These are phyloP conservation scores for Breynia disticha DNA, from an alignment of 441 rosid genomes.

Conservation along the genomic window DNA sequence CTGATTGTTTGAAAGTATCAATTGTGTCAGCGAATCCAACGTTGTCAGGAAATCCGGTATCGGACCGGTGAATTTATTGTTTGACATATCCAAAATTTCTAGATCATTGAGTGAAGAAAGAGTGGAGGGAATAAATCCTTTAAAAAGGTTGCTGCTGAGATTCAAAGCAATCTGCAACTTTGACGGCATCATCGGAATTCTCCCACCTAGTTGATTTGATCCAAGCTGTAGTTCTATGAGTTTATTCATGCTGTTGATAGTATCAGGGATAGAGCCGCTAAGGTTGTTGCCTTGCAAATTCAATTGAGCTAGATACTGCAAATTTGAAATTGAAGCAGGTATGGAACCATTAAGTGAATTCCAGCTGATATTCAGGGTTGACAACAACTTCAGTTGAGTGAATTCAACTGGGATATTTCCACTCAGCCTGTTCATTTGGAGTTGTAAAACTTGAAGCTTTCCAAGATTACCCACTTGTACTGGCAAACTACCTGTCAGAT, in stretches of 20 bases:
- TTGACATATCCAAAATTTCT: conserved; percentile 69
- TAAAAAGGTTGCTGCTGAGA: conserved; percentile 49
- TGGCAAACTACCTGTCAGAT: conserved; percentile 38
- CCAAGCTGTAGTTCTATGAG: conserved; percentile 68
- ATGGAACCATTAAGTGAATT: conserved; percentile 47
- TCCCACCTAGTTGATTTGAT: conserved; percentile 42
- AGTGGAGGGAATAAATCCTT: conserved; percentile 37
- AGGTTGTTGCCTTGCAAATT: conserved; percentile 49
- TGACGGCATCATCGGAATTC: conserved; percentile 43
- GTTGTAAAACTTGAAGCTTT: conserved; percentile 49
- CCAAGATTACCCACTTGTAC: conserved; percentile 29
- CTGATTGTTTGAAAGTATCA: conserved; percentile 52
- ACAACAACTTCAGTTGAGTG: conserved; percentile 22
- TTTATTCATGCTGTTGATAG: conserved; percentile 18
- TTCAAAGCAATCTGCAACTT: conserved; percentile 60
- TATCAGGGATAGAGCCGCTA: conserved; percentile 44
- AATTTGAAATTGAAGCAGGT: conserved; percentile 42
- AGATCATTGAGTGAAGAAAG: conserved; percentile 27
- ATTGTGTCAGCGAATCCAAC: conserved; percentile 31
- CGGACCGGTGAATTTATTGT: conserved; percentile 42
- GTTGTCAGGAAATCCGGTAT: conserved; percentile 28
- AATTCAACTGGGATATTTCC: conserved; percentile 47
- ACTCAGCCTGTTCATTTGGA: conserved; percentile 35
- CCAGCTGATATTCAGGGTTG: conserved; percentile 39
- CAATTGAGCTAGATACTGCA: conserved; percentile 28